A percentile compares a stretch with the other conserved stretches of the same genome.
phyloP scores from a whole-genome alignment of 306 rosid genomes.

The Cicer pinnatifidum region DNA sequence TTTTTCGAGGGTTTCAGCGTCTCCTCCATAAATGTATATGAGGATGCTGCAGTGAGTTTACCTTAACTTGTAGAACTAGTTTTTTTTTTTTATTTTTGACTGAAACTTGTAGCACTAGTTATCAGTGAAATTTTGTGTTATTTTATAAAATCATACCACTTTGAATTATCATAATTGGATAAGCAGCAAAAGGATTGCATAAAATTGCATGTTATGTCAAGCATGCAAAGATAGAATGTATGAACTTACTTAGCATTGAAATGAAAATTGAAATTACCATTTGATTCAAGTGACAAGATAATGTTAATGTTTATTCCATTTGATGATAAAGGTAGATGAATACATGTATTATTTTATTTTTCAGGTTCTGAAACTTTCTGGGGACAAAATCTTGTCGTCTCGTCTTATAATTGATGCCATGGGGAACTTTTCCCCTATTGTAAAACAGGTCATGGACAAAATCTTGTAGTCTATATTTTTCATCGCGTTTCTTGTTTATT shows the following conservation, averaged over 20 bases:
- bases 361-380: constrained; percentile 70
- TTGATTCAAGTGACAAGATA: constrained; percentile 3
- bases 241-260: neutral
- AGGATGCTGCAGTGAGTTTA: constrained; percentile 86
- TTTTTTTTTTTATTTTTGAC: too few species aligned
- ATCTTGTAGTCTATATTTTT: constrained; percentile 3
- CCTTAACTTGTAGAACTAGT: constrained; percentile 29
- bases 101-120: constrained; percentile 7
- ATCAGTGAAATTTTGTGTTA: constrained; percentile 7
- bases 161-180: constrained; percentile 11
- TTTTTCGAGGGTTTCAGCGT: constrained; percentile 69
- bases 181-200: constrained; percentile 13
- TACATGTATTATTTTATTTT: constrained; percentile 18
- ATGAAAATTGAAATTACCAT: neutral
- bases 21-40: constrained; percentile 65
- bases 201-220: neutral
- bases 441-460: constrained; percentile 69
- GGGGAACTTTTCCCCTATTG: constrained; percentile 97
- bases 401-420: constrained; percentile 88
- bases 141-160: constrained; percentile 25
- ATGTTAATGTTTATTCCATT: constrained; percentile 22
- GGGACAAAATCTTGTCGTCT: constrained; percentile 69
- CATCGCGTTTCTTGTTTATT: constrained; percentile 16
- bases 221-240: neutral
- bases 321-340: constrained; percentile 18